phyloP scores from a whole-genome alignment of 768 basidiomycete genomes.

The Collybiopsis luxurians region DNA sequence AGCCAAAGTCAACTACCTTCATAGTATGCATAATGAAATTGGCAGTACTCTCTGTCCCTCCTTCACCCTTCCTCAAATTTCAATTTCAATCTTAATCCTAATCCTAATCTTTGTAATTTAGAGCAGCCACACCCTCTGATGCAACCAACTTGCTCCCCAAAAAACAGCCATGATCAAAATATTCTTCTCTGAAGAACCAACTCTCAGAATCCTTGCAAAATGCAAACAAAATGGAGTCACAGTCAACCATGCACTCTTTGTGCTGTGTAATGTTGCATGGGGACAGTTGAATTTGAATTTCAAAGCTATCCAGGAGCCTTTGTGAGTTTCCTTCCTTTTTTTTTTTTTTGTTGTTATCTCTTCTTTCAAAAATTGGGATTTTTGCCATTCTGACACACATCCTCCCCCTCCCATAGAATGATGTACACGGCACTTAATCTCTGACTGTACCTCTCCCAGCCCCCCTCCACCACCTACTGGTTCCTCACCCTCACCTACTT shows the following conservation, averaged over 20 bases:
- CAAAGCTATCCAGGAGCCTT: constrained; percentile 23
- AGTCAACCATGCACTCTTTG: constrained; percentile 58
- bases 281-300: constrained; percentile 23
- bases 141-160: constrained; percentile 31
- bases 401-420: constrained; percentile 33
- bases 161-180: constrained; percentile 29
- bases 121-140: constrained; percentile 58
- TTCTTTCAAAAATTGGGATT: no score
- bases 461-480: constrained; percentile 48
- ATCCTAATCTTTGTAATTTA: no score
- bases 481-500: constrained; percentile 62
- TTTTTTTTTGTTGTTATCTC: no score
- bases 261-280: constrained; percentile 60
- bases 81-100: not conserved
- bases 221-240: constrained; percentile 63
- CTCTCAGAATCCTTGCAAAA: constrained; percentile 46
- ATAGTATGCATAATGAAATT: constrained; percentile 27
- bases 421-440: constrained; percentile 71
- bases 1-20: constrained; percentile 46
- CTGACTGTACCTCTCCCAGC: constrained; percentile 41
- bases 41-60: no score
- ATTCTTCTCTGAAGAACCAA: constrained; percentile 24
- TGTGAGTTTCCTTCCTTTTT: constrained; percentile 11
- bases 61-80: not conserved
- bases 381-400: no score